Evolutionary conservation across 169 alveolate species (phyloP).

Genomic region (Eimeria tenella): DNA sequence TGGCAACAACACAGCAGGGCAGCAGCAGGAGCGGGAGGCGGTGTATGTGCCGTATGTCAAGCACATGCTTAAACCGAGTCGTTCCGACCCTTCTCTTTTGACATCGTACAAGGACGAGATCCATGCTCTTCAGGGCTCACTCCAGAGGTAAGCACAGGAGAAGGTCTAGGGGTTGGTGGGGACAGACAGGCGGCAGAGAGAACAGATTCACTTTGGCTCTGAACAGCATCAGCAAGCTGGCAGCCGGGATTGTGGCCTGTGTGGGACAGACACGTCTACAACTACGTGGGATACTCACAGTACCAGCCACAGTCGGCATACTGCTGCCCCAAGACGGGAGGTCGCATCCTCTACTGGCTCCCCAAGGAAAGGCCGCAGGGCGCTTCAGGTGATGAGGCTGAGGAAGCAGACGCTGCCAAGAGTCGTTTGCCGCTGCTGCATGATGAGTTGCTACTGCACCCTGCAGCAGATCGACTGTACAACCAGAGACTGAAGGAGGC

Average conservation of each 20-base stretch:
- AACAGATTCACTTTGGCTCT: not conserved
- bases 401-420: constrained; percentile 27
- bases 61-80: constrained; percentile 77
- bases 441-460: constrained; percentile 78
- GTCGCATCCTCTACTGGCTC: constrained; percentile 76
- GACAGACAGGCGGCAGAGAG: not conserved
- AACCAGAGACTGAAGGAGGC: constrained; percentile 73
- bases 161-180: not conserved
- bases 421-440: constrained; percentile 79
- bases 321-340: constrained; percentile 79
- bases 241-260: not conserved
- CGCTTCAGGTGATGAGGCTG: constrained; percentile 43
- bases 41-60: constrained; percentile 77
- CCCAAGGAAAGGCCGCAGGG: constrained; percentile 54
- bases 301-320: constrained; percentile 78
- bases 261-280: constrained; percentile 73
- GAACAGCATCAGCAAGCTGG: too few relatives aligned
- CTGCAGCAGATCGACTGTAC: constrained; percentile 73
- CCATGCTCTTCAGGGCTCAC: constrained; percentile 79
- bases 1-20: constrained; percentile 24
- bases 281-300: constrained; percentile 79
- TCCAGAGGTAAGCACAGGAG: constrained; percentile 62
- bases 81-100: constrained; percentile 81
- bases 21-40: constrained; percentile 76
- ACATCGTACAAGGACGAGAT: constrained; percentile 76